Conservation (phyloP, 768 basidiomycete genomes). For the Boletus huronensis region DNA sequence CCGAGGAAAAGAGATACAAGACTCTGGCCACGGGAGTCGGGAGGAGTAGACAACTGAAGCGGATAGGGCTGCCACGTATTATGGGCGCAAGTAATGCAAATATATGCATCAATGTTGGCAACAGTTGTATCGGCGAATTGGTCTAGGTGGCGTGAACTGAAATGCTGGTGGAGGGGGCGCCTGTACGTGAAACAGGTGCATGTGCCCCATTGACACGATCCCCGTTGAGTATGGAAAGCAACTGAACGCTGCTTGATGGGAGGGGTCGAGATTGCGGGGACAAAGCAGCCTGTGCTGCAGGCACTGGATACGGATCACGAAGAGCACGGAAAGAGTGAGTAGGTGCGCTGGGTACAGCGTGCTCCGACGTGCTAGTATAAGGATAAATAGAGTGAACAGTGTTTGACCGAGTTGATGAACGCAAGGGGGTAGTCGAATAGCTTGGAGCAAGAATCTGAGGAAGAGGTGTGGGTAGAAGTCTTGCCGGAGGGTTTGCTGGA, state of each 20-base stretch:
- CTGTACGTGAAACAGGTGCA: conserved; percentile 7
- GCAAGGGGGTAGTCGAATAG: conserved; percentile 17
- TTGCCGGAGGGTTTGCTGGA: conserved; percentile 5
- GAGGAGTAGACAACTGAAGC: neutral
- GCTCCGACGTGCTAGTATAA: conserved; percentile 7
- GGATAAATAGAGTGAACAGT: conserved; percentile 14
- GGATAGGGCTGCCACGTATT: conserved; percentile 5
- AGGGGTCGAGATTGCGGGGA: conserved; percentile 16
- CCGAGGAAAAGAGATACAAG: conserved; percentile 16
- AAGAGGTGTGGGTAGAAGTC: conserved; percentile 9
- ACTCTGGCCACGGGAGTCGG: conserved; percentile 3
- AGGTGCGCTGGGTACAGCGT: conserved; percentile 4
- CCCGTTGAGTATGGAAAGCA: conserved; percentile 37
- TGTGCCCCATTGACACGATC: conserved; percentile 14
- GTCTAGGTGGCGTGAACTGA: conserved; percentile 27
- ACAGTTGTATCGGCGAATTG: conserved; percentile 1
- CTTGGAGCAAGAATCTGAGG: conserved; percentile 16
- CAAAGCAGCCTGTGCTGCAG: conserved; percentile 10
- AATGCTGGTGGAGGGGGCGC: conserved; percentile 7
- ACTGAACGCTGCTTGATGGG: conserved; percentile 26
- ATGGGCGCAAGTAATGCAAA: conserved; percentile 16
- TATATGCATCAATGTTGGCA: conserved; percentile 14
- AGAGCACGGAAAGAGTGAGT: conserved; percentile 7
- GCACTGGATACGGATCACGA: conserved; percentile 13
- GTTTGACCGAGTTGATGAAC: conserved; percentile 11